A percentile compares a stretch with the other conserved stretches of the same genome.
These are phyloP conservation scores for Lasiodiplodia gonubiensis DNA, from an alignment of 2,329 filamentous ascomycete species.

Conservation along the genomic window DNA sequence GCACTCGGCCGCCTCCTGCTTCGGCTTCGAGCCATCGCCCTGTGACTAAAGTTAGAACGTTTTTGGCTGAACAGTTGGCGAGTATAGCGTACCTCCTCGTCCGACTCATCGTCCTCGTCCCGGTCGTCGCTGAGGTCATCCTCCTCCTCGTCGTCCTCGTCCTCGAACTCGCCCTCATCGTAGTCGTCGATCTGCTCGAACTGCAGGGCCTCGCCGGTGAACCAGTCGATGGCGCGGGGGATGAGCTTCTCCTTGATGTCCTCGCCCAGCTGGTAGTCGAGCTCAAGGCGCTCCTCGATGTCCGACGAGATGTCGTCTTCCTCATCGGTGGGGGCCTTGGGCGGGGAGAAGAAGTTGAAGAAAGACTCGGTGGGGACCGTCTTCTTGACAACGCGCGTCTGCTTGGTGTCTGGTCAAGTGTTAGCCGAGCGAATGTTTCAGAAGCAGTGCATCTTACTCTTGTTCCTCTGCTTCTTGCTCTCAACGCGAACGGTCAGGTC, in stretches of 20 bases:
- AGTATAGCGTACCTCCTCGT: conserved; percentile 41
- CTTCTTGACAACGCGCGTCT: conserved; percentile 98
- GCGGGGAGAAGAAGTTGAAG: conserved; percentile 97
- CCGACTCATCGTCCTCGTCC: conserved; percentile 69
- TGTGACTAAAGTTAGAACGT: conserved; percentile 29
- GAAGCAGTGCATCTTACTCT: conserved; percentile 70
- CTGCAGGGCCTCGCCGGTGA: conserved; percentile 95
- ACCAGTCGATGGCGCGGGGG: conserved; percentile 98
- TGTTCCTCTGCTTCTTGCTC: conserved; percentile 99
- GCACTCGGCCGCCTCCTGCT: conserved; percentile 53
- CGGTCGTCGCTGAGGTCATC: conserved; percentile 81
- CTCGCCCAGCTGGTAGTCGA: conserved; percentile 98
- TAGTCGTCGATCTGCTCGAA: conserved; percentile 92
- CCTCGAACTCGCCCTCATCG: conserved; percentile 81
- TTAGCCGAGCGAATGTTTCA: not conserved
- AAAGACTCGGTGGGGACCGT: conserved; percentile 98
- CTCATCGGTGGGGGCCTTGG: conserved; percentile 79
- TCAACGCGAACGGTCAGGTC: conserved; percentile 94
- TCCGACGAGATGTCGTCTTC: conserved; percentile 81
- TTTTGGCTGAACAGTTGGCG: not conserved
- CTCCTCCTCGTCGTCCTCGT: conserved; percentile 92
- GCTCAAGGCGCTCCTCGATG: conserved; percentile 95
- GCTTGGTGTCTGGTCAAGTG: conserved; percentile 82
- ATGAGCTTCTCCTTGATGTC: conserved; percentile 99
- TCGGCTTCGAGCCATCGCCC: conserved; percentile 51